Evolutionary conservation across 176 grass and related monocot genomes (phyloP).

Genomic region (Rhipidocladum racemiflorum): DNA sequence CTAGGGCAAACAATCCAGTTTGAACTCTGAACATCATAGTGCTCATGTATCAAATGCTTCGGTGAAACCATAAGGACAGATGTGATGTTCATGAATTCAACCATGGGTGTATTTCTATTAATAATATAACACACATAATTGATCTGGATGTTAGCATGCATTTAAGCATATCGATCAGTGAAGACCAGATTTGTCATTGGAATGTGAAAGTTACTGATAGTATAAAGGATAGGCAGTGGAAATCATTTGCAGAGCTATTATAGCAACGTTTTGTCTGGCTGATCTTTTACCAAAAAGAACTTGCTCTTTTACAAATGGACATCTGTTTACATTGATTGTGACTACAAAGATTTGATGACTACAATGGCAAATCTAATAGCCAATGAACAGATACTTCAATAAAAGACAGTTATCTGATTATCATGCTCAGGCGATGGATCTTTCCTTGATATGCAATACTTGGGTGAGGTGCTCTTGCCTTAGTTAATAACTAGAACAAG

Average conservation of each 20-base stretch:
- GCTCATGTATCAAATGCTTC: background rate
- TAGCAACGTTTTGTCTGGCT: background rate
- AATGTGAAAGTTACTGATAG: background rate
- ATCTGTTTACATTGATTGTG: background rate
- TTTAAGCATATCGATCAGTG: background rate
- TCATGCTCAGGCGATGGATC: background rate
- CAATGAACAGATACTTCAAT: background rate
- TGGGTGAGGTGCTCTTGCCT: background rate
- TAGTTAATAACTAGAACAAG: background rate
- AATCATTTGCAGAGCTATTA: background rate
- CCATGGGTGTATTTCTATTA: background rate
- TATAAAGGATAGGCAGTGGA: background rate
- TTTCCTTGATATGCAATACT: background rate
- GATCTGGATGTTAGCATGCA: background rate
- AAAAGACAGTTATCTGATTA: background rate
- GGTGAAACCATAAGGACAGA: background rate
- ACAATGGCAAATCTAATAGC: background rate
- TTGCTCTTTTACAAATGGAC: background rate
- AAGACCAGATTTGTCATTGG: background rate
- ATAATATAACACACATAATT: background rate
- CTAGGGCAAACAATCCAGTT: background rate
- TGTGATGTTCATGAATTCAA: conserved; percentile 5
- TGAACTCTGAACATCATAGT: background rate
- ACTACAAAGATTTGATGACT: background rate
- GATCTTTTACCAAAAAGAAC: background rate